phyloP scores from a whole-genome alignment of 1,139 yeast genomes.

The Blastobotrys apis region DNA sequence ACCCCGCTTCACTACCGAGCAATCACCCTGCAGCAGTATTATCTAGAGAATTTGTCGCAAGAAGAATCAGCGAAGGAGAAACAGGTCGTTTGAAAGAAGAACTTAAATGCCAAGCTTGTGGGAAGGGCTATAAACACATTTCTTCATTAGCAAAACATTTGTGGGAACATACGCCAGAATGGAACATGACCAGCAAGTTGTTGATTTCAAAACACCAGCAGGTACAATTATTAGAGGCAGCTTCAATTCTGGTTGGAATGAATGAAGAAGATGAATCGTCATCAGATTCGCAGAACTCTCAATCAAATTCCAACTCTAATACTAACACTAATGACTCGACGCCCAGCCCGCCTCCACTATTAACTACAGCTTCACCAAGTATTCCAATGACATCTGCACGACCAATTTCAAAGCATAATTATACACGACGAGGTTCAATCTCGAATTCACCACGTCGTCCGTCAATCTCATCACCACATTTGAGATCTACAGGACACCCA shows the following conservation, averaged over 20 bases:
- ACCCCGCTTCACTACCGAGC: constrained; percentile 1
- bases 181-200: constrained; percentile 79
- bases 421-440: constrained; percentile 4
- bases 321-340: constrained; percentile 1
- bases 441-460: constrained; percentile 9
- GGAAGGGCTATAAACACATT: constrained; percentile 83
- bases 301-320: neutral
- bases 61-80: constrained; percentile 82
- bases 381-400: constrained; percentile 20
- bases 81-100: constrained; percentile 79
- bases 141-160: constrained; percentile 69
- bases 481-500: too few species aligned
- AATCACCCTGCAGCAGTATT: constrained; percentile 12
- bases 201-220: constrained; percentile 87
- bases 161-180: constrained; percentile 91
- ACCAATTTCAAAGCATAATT: constrained; percentile 18
- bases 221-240: constrained; percentile 83
- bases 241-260: constrained; percentile 79
- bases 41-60: constrained; percentile 63
- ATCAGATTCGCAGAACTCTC: neutral
- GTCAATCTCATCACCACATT: constrained; percentile 2
- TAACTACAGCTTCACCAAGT: constrained; percentile 13
- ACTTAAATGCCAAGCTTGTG: constrained; percentile 83
- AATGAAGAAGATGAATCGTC: constrained; percentile 48
- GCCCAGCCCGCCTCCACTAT: constrained; percentile 7